Evolutionary conservation across 495 filamentous ascomycete genomes (phyloP), one percentile per base, ranked within the genome.

Genomic region (Trichoderma gamsii): DNA sequence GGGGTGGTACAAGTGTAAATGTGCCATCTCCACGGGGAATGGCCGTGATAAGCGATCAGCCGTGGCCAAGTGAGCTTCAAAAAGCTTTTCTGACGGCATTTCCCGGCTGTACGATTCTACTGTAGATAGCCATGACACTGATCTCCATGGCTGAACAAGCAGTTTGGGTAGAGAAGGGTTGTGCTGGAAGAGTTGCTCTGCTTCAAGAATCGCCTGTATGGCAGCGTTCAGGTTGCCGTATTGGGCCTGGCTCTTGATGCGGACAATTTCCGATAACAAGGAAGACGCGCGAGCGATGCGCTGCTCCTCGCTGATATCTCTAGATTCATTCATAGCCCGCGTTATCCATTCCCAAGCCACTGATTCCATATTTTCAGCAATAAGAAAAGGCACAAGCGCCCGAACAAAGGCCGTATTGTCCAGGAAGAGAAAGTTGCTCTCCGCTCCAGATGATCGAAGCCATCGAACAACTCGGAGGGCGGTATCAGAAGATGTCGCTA

Each of bases 391-490:
- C 27, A 83, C 32, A 2, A 86, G 70, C 2, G 72, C 23, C 1
- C n/a, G 15, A 21, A 77, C 67, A 52, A 86, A 78, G 7, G 8
- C 1, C 9, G 15, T 6, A 51, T 81, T 56, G 9, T 64, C 41
- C 2, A 82, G 68, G 46, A 85, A 83, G 1, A 69, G 43, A 0
- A 79, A 71, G 11, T 72, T 66, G 0, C 73, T 74, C 41, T 81
- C 79, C 49, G 76, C 69, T 7, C 83, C 83, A 4, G 80, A 83
- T 0, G 83, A 76, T 15, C 81, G 80, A 27, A 87, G 76, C 84
- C 84, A 87, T 41, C 78, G 74, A 3, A 83, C 51, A 1, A 86
- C 78, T 1, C 76, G 75, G 0, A 78, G 70, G 8, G 77, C 83
- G 8, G 81, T 80, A 0, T 77, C 76, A 0, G 80, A 79, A 4